Evolutionary conservation across 2,329 filamentous ascomycete species (phyloP).

Genomic region (Verticillium isaacii): DNA sequence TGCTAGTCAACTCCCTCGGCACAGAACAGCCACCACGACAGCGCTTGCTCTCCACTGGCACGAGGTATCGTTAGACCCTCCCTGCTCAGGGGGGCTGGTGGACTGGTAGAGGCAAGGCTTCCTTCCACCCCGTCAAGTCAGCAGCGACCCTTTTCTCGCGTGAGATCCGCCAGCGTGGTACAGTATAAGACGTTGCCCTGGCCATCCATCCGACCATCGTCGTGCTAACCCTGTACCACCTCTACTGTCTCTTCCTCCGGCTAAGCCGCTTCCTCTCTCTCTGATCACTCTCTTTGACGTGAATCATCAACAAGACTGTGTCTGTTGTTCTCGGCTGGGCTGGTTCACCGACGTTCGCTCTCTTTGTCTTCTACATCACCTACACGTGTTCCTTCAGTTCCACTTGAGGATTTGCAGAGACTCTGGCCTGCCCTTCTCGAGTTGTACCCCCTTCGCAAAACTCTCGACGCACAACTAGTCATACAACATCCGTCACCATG

Average conservation of each 20-base stretch:
- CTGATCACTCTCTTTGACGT: neutral
- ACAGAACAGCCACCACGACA: neutral
- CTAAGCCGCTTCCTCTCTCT: neutral
- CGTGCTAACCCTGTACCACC: neutral
- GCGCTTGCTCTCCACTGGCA: neutral
- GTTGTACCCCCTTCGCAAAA: neutral
- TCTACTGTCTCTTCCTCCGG: neutral
- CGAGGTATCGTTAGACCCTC: neutral
- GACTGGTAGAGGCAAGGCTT: neutral
- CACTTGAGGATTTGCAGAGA: neutral
- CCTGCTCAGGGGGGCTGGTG: neutral
- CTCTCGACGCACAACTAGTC: conserved; percentile 2
- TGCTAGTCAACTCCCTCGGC: neutral
- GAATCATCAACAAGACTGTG: conserved; percentile 6
- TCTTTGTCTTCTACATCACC: neutral
- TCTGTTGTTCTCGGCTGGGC: conserved; percentile 3
- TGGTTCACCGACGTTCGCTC: neutral
- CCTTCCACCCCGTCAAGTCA: neutral
- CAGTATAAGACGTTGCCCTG: neutral
- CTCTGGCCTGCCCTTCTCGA: neutral
- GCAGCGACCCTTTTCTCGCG: neutral
- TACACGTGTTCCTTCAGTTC: neutral
- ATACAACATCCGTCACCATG: conserved; percentile 18
- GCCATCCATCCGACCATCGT: neutral
- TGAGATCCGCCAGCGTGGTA: neutral